Base-by-base conservation (phyloP, 805 yeast genomes). In the Wickerhamomyces queroliae region DNA sequence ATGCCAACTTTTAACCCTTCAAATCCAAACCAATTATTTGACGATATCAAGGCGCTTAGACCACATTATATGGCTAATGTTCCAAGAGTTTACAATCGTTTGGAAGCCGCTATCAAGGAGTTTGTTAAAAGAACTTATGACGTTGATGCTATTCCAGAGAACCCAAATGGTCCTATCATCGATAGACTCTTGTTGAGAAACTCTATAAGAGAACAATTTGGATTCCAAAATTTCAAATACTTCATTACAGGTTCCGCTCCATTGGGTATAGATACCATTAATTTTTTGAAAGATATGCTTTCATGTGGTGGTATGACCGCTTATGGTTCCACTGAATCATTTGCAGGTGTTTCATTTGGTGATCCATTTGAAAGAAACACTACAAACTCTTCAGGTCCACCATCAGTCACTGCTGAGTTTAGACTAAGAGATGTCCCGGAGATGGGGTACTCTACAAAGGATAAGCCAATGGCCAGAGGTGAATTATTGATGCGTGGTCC, bases 321-420 rank as follows among this genome's bases (percentile, higher is more conserved):
- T 7, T 83, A 82, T 59, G 90, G 90, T 2, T 64, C 76, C 34
- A 81, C 89, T 1, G 91, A 83, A 60, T 66, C 80, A 3, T 76
- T 76, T 63, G 83, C 83, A 2, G 87, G 85, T 7, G 47, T 72
- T 32, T 63, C 53, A 60, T 50, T 50, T 16, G 56, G 67, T 30
- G 66, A 66, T 42, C 67, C 74, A 29, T 60, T 65, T 45, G 86
- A 78, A 45, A 49, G 49, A 12, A 47, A 55, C 61, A 4, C 42
- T 7, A 36, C 46, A 15, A 51, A 82, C 10, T 66, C 75, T 5
- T 69, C 78, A 48, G 89, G 90, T 5, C 69, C 82, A 2, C 65
- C 78, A 19, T 66, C 72, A 13, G 52, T 73, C 4, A 57, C 72
- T 30, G 53, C 69, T 15, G 90, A 83, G 52, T 59, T 80, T 45